Evolutionary conservation across 768 basidiomycete genomes (phyloP).

Genomic region (Pleurotus salmoneostramineus): DNA sequence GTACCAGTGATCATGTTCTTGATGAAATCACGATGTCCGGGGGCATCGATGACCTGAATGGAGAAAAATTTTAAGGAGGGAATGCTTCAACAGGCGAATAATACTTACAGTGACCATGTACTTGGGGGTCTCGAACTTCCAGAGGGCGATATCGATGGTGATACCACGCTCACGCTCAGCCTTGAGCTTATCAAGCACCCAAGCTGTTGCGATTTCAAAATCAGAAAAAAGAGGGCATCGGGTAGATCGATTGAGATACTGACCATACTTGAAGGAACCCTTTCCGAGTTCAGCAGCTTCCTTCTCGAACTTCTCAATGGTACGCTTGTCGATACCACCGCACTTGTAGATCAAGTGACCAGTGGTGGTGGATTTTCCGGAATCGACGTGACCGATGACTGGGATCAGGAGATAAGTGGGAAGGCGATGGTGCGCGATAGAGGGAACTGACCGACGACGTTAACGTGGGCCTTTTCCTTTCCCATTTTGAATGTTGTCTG

Average conservation of each 20-base stretch:
- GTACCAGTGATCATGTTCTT: constrained; percentile 99
- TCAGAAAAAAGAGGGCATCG: constrained; percentile 18
- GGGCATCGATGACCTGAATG: constrained; percentile 93
- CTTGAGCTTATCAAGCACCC: constrained; percentile 99
- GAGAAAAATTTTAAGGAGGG: constrained; percentile 13
- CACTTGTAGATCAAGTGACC: constrained; percentile 99
- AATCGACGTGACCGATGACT: constrained; percentile 99
- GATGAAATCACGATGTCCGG: constrained; percentile 99
- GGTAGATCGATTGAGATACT: constrained; percentile 23
- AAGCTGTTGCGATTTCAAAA: constrained; percentile 53
- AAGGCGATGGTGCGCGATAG: constrained; percentile 22
- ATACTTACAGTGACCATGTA: constrained; percentile 83
- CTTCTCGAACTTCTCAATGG: constrained; percentile 99
- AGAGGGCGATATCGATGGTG: constrained; percentile 99
- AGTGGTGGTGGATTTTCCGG: constrained; percentile 99
- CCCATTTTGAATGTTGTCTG: constrained; percentile 77
- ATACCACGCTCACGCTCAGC: constrained; percentile 99
- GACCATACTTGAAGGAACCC: constrained; percentile 97
- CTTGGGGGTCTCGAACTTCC: constrained; percentile 99
- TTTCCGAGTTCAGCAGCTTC: constrained; percentile 99
- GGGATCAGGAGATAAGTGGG: constrained; percentile 22
- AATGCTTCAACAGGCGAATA: neutral
- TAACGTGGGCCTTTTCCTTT: constrained; percentile 95
- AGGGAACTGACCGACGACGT: constrained; percentile 82
- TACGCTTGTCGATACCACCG: constrained; percentile 99